phyloP scores from a whole-genome alignment of 2,329 filamentous ascomycete species.

The Lasiodiplodia citricola region DNA sequence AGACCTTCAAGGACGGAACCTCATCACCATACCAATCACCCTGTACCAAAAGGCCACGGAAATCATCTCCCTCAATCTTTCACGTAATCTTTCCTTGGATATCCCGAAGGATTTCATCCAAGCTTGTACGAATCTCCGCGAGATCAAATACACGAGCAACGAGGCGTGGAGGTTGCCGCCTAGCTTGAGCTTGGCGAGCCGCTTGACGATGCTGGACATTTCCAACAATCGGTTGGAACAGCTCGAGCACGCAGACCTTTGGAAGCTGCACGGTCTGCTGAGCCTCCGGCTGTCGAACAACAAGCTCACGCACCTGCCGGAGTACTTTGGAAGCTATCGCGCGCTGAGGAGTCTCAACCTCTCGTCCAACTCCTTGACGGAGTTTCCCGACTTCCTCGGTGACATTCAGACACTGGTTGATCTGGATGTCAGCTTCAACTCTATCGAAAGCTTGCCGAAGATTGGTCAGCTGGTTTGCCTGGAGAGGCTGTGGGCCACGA shows the following conservation, averaged over 20 bases:
- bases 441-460: constrained; percentile 77
- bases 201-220: constrained; percentile 87
- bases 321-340: constrained; percentile 81
- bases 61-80: constrained; percentile 93
- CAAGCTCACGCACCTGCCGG: constrained; percentile 76
- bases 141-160: constrained; percentile 96
- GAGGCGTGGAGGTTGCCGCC: constrained; percentile 85
- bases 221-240: constrained; percentile 93
- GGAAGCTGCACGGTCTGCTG: constrained; percentile 75
- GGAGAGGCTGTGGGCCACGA: constrained; percentile 92
- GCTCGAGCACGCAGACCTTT: constrained; percentile 81
- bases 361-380: constrained; percentile 88
- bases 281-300: constrained; percentile 96
- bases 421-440: constrained; percentile 95
- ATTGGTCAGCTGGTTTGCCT: constrained; percentile 80
- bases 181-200: constrained; percentile 80
- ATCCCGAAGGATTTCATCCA: constrained; percentile 97
- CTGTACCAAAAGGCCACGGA: constrained; percentile 90
- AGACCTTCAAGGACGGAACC: constrained; percentile 85
- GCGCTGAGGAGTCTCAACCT: constrained; percentile 84
- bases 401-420: constrained; percentile 83
- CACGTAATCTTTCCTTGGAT: constrained; percentile 87
- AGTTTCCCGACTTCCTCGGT: constrained; percentile 85
- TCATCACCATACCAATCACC: constrained; percentile 92
- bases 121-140: constrained; percentile 85